Evolutionary conservation across 108 stramenopile genomes (phyloP).

Genomic region (Skeletonema grethae): DNA sequence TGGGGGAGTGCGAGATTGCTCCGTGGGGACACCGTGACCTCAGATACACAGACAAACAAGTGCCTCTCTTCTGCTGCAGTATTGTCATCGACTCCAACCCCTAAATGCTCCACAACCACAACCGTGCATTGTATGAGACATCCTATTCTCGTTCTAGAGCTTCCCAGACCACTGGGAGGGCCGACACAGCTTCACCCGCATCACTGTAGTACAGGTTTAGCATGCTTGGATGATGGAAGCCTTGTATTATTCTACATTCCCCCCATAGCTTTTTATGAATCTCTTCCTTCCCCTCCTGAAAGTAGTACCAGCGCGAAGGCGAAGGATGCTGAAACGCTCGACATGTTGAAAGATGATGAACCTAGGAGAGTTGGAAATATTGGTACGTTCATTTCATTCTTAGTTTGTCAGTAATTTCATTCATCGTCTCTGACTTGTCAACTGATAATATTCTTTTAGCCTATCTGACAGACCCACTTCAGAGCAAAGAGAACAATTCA

Average conservation of each 20-base stretch:
- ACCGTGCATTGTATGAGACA: constrained; percentile 24
- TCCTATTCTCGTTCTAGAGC: constrained; percentile 45
- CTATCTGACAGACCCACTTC: not conserved
- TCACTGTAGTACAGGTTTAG: constrained; percentile 56
- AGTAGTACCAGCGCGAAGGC: not conserved
- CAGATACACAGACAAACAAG: not conserved
- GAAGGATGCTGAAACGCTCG: not conserved
- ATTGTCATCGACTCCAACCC: not conserved
- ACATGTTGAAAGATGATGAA: constrained; percentile 11
- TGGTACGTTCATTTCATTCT: not conserved
- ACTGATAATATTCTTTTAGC: not conserved
- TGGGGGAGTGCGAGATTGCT: constrained; percentile 20
- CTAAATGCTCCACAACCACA: not conserved
- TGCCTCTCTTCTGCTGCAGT: not conserved
- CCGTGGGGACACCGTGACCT: constrained; percentile 14
- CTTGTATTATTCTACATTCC: constrained; percentile 65
- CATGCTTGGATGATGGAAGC: constrained; percentile 63
- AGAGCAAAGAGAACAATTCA: not conserved
- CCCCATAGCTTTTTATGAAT: constrained; percentile 43
- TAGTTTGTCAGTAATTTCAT: not conserved
- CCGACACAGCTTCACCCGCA: constrained; percentile 68
- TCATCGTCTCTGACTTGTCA: not conserved
- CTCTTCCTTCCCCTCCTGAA: constrained; percentile 5
- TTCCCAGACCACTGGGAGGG: constrained; percentile 59
- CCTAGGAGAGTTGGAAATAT: constrained; percentile 15